phyloP scores from a whole-genome alignment of 225 moss, liverwort and hornwort species.

The Neckera pumila region DNA sequence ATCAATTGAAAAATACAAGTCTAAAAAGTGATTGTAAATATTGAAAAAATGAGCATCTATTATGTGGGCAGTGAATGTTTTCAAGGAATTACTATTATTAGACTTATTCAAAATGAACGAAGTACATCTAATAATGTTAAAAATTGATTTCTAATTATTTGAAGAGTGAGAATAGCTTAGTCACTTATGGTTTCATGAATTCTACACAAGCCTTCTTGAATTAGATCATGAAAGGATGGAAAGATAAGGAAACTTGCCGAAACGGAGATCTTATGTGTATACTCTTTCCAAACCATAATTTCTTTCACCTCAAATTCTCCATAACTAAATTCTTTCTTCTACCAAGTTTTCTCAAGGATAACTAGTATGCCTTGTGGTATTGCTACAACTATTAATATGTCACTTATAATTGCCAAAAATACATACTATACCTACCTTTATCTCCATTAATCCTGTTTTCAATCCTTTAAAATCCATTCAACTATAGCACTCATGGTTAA shows the following conservation, averaged over 20 bases:
- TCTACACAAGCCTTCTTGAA: neutral
- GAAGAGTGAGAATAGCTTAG: neutral
- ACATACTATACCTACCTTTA: neutral
- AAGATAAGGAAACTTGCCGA: neutral
- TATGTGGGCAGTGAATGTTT: neutral
- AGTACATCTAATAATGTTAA: neutral
- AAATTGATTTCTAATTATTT: neutral
- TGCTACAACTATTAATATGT: neutral
- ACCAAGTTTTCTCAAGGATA: neutral
- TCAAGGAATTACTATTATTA: neutral
- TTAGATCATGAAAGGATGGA: neutral
- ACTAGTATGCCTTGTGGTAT: fast-evolving
- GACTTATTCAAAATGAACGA: neutral
- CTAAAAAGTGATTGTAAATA: no score
- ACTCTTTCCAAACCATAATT: neutral
- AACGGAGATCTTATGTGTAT: neutral
- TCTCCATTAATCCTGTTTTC: neutral
- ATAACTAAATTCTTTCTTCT: neutral
- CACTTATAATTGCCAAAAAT: neutral
- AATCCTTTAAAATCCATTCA: neutral
- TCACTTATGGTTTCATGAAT: neutral
- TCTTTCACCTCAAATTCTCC: neutral
- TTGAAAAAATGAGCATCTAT: neutral
- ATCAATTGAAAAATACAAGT: neutral
- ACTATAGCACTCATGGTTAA: neutral